Evolutionary conservation across 306 rosid genomes (phyloP).

Genomic region (Vachellia pachyceras): DNA sequence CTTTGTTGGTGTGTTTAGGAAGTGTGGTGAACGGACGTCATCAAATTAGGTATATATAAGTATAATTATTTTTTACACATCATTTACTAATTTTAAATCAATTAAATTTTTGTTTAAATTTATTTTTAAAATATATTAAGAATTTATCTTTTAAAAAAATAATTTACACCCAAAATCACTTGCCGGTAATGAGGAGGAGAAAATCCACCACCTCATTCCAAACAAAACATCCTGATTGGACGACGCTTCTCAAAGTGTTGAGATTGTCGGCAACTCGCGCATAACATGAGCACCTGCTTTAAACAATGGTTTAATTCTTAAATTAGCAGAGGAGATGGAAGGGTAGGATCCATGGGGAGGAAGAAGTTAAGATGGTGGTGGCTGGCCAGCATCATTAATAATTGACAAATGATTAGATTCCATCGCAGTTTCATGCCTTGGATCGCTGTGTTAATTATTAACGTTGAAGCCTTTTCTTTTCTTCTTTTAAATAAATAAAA

Average conservation of each 20-base stretch:
- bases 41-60: no score
- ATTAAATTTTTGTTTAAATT: no score
- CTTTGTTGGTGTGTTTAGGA: background rate
- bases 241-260: background rate
- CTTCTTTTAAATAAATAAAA: no score
- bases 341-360: no score
- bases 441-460: constrained; percentile 11
- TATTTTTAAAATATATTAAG: no score
- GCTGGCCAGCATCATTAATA: constrained; percentile 19
- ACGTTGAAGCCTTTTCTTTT: background rate
- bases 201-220: background rate
- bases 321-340: background rate
- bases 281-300: background rate
- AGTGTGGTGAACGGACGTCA: no score
- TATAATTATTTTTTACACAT: no score
- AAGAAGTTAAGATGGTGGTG: constrained; percentile 11
- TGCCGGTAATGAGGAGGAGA: background rate
- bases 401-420: constrained; percentile 49
- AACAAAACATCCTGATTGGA: background rate
- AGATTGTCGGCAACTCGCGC: background rate
- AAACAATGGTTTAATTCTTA: background rate
- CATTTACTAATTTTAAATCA: no score
- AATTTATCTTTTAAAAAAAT: no score
- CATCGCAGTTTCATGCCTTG: constrained; percentile 30
- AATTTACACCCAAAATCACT: no score